A percentile compares a stretch with the other conserved stretches of the same genome.
Conservation (phyloP, 108 stramenopile species). For the Pseudonitzschia multistriata region DNA sequence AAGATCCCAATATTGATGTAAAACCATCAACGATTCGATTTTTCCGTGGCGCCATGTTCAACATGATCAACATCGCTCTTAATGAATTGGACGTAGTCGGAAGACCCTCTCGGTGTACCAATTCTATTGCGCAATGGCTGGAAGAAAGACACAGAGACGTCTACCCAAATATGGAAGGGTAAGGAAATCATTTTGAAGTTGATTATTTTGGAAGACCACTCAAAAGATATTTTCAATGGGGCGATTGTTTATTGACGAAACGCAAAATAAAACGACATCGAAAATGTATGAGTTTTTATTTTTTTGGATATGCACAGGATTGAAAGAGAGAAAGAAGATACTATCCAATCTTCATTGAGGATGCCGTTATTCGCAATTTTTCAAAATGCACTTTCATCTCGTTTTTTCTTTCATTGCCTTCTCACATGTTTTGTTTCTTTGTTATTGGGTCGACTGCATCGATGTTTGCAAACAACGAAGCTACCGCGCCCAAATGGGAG, state of each 20-base stretch:
- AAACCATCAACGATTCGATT: slow-evolving; percentile 85
- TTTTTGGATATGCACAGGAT: no score
- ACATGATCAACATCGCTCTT: slow-evolving; percentile 92
- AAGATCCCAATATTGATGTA: slow-evolving; percentile 52
- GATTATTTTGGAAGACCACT: neutral
- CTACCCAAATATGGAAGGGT: slow-evolving; percentile 87
- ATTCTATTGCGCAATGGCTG: slow-evolving; percentile 89
- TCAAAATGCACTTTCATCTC: no score
- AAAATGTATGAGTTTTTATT: no score
- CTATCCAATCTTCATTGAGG: no score
- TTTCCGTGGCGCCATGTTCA: slow-evolving; percentile 97
- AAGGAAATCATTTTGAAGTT: slow-evolving; percentile 19
- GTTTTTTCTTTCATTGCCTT: no score
- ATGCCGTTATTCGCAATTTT: no score
- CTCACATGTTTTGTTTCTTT: slow-evolving; percentile 3
- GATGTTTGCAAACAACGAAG: slow-evolving; percentile 5
- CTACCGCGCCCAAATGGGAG: slow-evolving; percentile 62
- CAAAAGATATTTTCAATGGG: no score
- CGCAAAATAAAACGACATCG: no score
- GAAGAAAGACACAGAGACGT: slow-evolving; percentile 85
- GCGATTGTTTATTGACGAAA: no score
- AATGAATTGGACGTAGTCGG: slow-evolving; percentile 78
- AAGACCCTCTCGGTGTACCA: slow-evolving; percentile 86
- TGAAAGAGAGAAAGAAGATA: no score
- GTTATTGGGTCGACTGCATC: neutral